Evolutionary conservation across 371 early-diverging fungal genomes (phyloP).

Genomic region (Massospora cicadina): DNA sequence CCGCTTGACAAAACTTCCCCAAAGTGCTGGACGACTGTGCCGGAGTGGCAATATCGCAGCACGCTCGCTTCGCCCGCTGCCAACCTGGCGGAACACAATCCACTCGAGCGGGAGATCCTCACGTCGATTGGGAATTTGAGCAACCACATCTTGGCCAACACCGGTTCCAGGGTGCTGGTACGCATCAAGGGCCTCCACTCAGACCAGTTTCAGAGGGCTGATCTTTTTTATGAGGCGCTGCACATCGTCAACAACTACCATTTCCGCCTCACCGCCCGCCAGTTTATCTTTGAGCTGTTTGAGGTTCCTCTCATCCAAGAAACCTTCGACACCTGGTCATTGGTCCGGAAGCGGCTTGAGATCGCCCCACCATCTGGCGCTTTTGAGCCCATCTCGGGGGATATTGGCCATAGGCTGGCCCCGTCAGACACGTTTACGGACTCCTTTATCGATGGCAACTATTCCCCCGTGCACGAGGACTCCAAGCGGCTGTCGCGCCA

Average conservation of each 20-base stretch:
- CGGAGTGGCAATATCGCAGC: background rate
- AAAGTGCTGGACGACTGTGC: background rate
- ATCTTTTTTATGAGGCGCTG: constrained; percentile 41
- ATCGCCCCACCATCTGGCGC: background rate
- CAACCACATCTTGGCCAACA: constrained; percentile 69
- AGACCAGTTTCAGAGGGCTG: constrained; percentile 29
- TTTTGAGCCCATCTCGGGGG: background rate
- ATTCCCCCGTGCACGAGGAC: constrained; percentile 1
- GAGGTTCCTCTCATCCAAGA: constrained; percentile 36
- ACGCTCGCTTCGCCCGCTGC: background rate
- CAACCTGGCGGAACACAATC: constrained; percentile 2
- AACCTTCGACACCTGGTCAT: constrained; percentile 14
- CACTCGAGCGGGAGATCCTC: constrained; percentile 38
- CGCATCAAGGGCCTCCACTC: constrained; percentile 36
- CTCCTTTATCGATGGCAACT: constrained; percentile 4
- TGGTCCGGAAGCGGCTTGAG: constrained; percentile 1
- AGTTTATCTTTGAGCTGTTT: constrained; percentile 64
- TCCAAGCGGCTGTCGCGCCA: background rate
- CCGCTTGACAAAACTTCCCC: background rate
- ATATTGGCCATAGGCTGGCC: background rate
- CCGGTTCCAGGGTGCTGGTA: constrained; percentile 48
- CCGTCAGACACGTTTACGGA: constrained; percentile 2
- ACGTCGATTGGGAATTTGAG: constrained; percentile 60
- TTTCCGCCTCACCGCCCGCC: constrained; percentile 50
- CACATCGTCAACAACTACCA: constrained; percentile 46